phyloP scores from a whole-genome alignment of 2,329 filamentous ascomycete genomes.

The Endoconidiophora polonica region DNA sequence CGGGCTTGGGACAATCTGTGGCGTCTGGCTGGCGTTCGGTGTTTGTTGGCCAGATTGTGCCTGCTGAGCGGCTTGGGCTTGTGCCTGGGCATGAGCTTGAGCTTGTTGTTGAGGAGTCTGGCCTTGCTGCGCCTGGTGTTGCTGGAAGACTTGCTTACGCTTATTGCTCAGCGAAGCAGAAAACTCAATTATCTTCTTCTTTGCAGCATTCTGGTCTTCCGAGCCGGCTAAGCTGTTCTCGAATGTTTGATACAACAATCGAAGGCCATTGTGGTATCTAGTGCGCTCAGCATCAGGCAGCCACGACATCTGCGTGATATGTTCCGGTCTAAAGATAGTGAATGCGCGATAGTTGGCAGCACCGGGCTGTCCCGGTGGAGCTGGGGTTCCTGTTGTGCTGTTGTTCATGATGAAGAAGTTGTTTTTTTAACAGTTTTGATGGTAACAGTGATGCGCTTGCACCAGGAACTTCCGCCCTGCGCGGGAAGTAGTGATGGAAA shows the following conservation, averaged over 20 bases:
- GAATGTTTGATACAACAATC: slow-evolving; percentile 35
- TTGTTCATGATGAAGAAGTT: slow-evolving; percentile 3
- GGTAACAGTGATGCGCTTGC: too few relatives aligned
- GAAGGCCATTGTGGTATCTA: slow-evolving; percentile 42
- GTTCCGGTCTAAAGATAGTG: slow-evolving; percentile 29
- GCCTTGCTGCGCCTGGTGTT: slow-evolving; percentile 21
- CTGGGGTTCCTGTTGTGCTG: slow-evolving; percentile 8
- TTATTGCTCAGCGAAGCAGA: slow-evolving; percentile 39
- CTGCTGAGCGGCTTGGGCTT: slow-evolving; percentile 14
- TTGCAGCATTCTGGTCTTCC: slow-evolving; percentile 31
- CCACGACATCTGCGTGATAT: slow-evolving; percentile 33
- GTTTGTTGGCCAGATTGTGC: slow-evolving; percentile 13
- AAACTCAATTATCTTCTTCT: slow-evolving; percentile 43
- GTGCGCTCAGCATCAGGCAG: slow-evolving; percentile 37
- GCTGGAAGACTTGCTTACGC: slow-evolving; percentile 14
- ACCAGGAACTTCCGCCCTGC: too few relatives aligned
- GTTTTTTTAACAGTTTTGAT: neutral
- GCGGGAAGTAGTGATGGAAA: too few relatives aligned
- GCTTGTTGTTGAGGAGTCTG: slow-evolving; percentile 17
- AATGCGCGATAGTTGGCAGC: slow-evolving; percentile 14
- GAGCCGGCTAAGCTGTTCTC: slow-evolving; percentile 32
- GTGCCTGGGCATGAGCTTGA: slow-evolving; percentile 11
- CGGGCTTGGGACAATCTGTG: slow-evolving; percentile 1
- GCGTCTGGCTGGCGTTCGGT: slow-evolving; percentile 7
- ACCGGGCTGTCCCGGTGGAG: slow-evolving; percentile 15